Percentiles rank a stretch among this genome's conserved stretches.
These are phyloP conservation scores for Malus sylvestris DNA, from an alignment of 306 rosid species.

Conservation along the genomic window DNA sequence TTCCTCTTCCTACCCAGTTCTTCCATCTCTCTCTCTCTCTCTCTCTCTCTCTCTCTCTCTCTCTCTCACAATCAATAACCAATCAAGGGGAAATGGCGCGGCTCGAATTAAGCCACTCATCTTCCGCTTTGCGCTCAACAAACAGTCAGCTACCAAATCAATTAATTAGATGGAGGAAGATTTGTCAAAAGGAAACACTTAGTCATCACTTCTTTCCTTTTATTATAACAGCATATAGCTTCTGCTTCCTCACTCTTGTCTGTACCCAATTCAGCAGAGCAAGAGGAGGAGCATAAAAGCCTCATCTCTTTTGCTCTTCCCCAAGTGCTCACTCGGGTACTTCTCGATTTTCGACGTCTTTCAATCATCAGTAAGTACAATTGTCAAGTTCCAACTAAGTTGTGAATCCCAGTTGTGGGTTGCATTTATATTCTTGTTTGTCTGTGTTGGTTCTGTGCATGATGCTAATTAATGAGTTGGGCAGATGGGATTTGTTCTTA, in stretches of 20 bases:
- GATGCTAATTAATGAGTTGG: neutral
- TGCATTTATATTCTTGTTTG: neutral
- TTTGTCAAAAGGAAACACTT: neutral
- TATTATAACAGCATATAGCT: neutral
- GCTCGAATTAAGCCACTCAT: slow-evolving; percentile 11
- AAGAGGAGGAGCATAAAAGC: neutral
- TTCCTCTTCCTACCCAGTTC: neutral
- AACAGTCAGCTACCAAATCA: slow-evolving; percentile 47
- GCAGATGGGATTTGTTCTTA: neutral
- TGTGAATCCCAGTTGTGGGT: neutral
- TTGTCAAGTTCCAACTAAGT: neutral
- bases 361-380: slow-evolving; percentile 25
- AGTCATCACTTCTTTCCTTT: neutral
- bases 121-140: slow-evolving; percentile 30
- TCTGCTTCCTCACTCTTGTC: neutral
- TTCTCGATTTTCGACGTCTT: neutral
- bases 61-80: neutral
- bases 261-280: neutral
- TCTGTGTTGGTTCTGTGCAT: neutral
- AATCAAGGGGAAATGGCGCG: slow-evolving; percentile 11
- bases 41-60: neutral
- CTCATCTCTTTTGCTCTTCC: neutral
- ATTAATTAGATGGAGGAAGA: neutral
- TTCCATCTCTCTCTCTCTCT: neutral
- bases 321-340: neutral